Evolutionary conservation across 2,329 filamentous ascomycete genomes (phyloP).

Genomic region (Reticulascus tulasneorum): DNA sequence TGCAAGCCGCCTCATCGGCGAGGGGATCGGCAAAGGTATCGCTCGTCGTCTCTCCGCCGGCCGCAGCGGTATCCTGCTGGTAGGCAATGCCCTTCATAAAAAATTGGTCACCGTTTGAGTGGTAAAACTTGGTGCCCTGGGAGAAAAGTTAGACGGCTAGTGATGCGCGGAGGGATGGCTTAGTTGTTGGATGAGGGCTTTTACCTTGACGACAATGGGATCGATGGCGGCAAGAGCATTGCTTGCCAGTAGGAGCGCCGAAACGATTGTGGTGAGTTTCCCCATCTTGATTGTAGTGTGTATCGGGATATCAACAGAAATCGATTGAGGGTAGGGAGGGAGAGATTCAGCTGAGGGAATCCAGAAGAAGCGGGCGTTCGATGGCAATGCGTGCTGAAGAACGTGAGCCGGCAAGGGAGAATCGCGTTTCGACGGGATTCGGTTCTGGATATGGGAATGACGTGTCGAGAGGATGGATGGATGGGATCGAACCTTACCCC

Average conservation of each 20-base stretch:
- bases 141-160: constrained; percentile 12
- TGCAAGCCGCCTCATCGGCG: constrained; percentile 65
- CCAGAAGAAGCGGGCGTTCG: too few relatives aligned
- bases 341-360: too few relatives aligned
- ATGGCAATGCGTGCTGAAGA: too few relatives aligned
- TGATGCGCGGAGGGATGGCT: neutral
- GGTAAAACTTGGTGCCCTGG: constrained; percentile 83
- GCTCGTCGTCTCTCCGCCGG: constrained; percentile 43
- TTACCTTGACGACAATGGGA: constrained; percentile 67
- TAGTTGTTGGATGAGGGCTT: neutral
- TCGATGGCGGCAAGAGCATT: constrained; percentile 42
- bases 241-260: constrained; percentile 37
- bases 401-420: too few relatives aligned
- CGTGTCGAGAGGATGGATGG: too few relatives aligned
- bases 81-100: constrained; percentile 94
- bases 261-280: constrained; percentile 17
- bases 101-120: constrained; percentile 63
- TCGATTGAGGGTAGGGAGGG: too few relatives aligned
- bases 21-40: constrained; percentile 77
- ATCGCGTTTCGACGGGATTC: too few relatives aligned
- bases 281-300: constrained; percentile 9
- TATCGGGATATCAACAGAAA: constrained; percentile 1
- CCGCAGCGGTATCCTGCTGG: constrained; percentile 70
- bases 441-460: too few relatives aligned
- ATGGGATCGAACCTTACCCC: too few relatives aligned